Evolutionary conservation across 345 rosid genomes (phyloP), one percentile per base, ranked within the genome.

Genomic region (Fremontodendron californicum): DNA sequence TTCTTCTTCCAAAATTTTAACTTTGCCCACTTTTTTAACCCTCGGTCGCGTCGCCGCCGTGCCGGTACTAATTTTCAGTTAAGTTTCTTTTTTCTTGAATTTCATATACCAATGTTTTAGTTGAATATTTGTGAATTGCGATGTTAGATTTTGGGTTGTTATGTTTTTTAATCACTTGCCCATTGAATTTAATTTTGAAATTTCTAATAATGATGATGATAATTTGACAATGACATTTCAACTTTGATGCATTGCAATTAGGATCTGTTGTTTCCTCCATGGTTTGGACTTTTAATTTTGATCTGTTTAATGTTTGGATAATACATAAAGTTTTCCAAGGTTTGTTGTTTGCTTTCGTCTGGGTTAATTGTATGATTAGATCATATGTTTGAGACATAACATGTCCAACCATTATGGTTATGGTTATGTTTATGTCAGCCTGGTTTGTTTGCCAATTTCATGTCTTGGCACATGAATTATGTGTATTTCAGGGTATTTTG

Each of bases 41-140:
- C 94, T 96, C 43, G 97, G 93, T 49, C 99, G 99, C 42, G 97
- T 96, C 61, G 95, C 91, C 48, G 96, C 97, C 66, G 96, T 96
- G 69, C 99, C 99, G 48, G 84, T 96, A 73, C 89, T 96, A 58
- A 76, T 94, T 80, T 71, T 86, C 79, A 89, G 99, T 96, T 71
- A 84, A 33, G 91, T 80, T 46, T 76, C 15, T 39, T 52, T 48
- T 58, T 27, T 35, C 11, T 19, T 74, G 18, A 49, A 49, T 29
- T 49, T 33, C 37, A 3, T 25, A 15, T 4, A 13, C 0, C 52
- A 11, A 11, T 23, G 9, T 42, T 43, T 68, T 43, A 67, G 4
- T 42, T 67, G 49, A 23, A 23, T 67, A 11, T 15, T 33, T 42
- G 51, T 67, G n/a, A n/a, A 23, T 1, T 23, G n/a, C n/a, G 55